phyloP scores from a whole-genome alignment of 768 basidiomycete species.

The Calocybe indica region DNA sequence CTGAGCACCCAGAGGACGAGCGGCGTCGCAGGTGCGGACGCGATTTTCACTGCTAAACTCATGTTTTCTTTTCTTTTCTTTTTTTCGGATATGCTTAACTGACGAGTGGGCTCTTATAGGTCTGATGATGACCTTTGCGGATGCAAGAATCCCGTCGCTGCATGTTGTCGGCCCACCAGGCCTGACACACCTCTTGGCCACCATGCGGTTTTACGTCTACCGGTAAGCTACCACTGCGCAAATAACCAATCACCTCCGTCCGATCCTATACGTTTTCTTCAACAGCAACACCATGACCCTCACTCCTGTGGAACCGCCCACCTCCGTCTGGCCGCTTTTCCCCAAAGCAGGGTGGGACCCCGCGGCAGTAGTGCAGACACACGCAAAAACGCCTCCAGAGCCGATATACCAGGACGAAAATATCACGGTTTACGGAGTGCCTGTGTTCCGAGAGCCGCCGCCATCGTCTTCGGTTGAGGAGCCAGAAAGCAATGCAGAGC shows the following conservation, averaged over 20 bases:
- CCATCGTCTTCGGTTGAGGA: too few relatives aligned
- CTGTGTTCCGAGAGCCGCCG: constrained; percentile 20
- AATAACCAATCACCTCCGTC: constrained; percentile 16
- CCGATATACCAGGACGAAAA: constrained; percentile 60
- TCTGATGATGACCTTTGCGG: constrained; percentile 74
- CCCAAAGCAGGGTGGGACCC: neutral
- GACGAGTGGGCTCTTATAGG: constrained; percentile 32
- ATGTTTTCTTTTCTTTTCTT: constrained; percentile 7
- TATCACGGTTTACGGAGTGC: constrained; percentile 58
- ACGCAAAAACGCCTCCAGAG: constrained; percentile 13
- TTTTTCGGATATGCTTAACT: neutral
- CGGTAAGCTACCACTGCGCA: constrained; percentile 37
- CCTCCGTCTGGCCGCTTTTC: too few relatives aligned
- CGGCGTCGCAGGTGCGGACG: constrained; percentile 63
- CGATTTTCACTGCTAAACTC: neutral
- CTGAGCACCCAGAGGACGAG: constrained; percentile 54
- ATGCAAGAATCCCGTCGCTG: constrained; percentile 53
- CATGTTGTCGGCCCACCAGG: constrained; percentile 70
- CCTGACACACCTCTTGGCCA: constrained; percentile 61
- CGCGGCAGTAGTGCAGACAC: neutral
- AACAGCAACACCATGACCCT: constrained; percentile 7
- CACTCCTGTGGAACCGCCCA: too few relatives aligned
- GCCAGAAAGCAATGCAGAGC: too few relatives aligned
- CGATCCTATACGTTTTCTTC: constrained; percentile 35
- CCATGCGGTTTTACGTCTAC: constrained; percentile 60